Base-by-base conservation (phyloP, 495 filamentous ascomycete genomes). In the Apodospora peruviana region DNA sequence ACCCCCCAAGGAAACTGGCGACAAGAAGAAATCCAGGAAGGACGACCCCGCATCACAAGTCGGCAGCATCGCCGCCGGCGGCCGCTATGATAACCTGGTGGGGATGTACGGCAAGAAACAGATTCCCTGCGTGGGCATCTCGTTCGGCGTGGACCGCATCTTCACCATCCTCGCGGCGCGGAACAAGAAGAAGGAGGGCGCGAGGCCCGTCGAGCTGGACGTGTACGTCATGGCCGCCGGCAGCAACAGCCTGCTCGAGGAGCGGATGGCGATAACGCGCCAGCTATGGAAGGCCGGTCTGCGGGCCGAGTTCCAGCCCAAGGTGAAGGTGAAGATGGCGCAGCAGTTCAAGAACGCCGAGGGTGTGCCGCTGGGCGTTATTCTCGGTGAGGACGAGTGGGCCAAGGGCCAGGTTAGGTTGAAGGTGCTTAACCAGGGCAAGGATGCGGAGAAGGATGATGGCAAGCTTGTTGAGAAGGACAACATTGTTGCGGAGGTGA, bases 211-310 rank as follows among this genome's bases (percentile, higher is more conserved):
- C 41, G 88, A 95, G 64, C 82, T 89, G 1, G 88, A 95, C 61
- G 87, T 87, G 43, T 95, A 78, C 67, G 83, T 96, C 53, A 96
- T 96, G 88, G 89, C 89, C 0, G 89, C 95, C 59, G 91, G 91
- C 50, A 86, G 88, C 24, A 95, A 91, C 90, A 88, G 88, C 16
- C 66, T 94, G 41, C 64, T 93, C 22, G 75, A 78, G 45, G 82
- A 91, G 75, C 84, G 88, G 20, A 90, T 91, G 86, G 65, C 79
- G 29, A 72, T 91, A 23, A 78, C 79, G 51, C 77, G 78, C 56
- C 70, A 71, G 43, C 70, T 95, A 16, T 93, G 90, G 88, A 78
- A 85, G 52, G 84, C 83, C 0, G 87, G 85, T 16, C 81, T 95
- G 58, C 43, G 57, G 70, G 83, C 90, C 45, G 88, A 94, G 60